Percentiles rank a stretch among this genome's conserved stretches.
Conservation (phyloP, 140 eudicot genomes). For the Ambrosia hybrid region DNA sequence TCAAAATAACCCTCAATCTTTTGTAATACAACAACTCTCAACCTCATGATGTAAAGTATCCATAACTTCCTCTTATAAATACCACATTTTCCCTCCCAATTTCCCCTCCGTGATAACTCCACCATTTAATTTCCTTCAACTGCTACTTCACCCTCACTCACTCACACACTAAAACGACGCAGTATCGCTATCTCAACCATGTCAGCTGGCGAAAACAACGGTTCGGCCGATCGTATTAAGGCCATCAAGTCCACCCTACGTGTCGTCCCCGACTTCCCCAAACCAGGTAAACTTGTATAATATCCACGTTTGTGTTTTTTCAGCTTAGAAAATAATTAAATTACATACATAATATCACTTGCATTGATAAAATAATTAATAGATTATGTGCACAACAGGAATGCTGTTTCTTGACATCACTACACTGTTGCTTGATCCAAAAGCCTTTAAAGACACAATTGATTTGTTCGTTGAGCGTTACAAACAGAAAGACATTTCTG, state of each 20-base stretch:
- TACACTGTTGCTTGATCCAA: constrained; percentile 78
- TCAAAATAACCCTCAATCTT: constrained; percentile 9
- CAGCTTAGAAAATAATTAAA: background rate
- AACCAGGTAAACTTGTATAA: constrained; percentile 57
- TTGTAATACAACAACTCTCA: background rate
- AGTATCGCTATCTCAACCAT: constrained; percentile 20
- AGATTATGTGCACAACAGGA: constrained; percentile 42
- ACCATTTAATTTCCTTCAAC: constrained; percentile 31
- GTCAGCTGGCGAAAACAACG: constrained; percentile 60
- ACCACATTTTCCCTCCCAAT: constrained; percentile 17
- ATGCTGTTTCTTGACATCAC: constrained; percentile 95
- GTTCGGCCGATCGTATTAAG: constrained; percentile 48
- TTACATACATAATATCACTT: background rate
- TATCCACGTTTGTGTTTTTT: background rate
- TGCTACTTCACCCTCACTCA: constrained; percentile 28
- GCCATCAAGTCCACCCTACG: constrained; percentile 77
- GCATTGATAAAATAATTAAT: constrained; percentile 4
- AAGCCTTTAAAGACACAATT: constrained; percentile 82
- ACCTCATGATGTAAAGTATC: constrained; percentile 4
- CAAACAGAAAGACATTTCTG: constrained; percentile 65
- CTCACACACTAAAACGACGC: constrained; percentile 1
- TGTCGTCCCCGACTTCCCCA: constrained; percentile 89
- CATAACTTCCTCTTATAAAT: constrained; percentile 13
- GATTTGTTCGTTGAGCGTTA: constrained; percentile 95
- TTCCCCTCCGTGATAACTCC: constrained; percentile 30